Conservation (phyloP, 2,329 filamentous ascomycete genomes). For the Fusarium staphyleae region DNA sequence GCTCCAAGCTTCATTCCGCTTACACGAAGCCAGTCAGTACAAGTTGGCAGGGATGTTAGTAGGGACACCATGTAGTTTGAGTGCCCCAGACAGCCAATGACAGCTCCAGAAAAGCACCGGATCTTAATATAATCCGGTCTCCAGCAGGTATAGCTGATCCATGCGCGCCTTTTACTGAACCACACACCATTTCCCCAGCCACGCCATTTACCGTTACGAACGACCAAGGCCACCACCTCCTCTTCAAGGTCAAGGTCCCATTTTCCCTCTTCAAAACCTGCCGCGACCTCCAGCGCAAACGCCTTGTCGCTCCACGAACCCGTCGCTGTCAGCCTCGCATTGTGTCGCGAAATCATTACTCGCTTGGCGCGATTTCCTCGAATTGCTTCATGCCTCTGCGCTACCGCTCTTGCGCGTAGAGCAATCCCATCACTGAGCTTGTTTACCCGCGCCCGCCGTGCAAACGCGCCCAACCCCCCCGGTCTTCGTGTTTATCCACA, state of each 20-base stretch:
- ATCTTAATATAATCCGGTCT: background rate
- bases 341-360: conserved; percentile 38
- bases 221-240: conserved; percentile 39
- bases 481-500: conserved; percentile 44
- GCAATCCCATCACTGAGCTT: conserved; percentile 44
- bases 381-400: conserved; percentile 43
- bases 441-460: conserved; percentile 41
- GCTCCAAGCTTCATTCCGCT: too few species aligned
- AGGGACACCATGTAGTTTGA: conserved; percentile 11
- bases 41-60: conserved; percentile 12
- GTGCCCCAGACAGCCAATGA: conserved; percentile 11
- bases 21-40: too few species aligned
- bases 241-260: conserved; percentile 42
- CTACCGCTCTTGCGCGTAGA: conserved; percentile 43
- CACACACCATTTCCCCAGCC: conserved; percentile 46
- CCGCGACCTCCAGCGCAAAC: conserved; percentile 39
- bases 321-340: conserved; percentile 34
- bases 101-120: background rate
- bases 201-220: conserved; percentile 48
- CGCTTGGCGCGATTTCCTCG: conserved; percentile 34
- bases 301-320: conserved; percentile 34
- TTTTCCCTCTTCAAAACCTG: conserved; percentile 40
- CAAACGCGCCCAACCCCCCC: conserved; percentile 39
- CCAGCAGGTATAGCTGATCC: background rate
- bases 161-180: conserved; percentile 4